Base-by-base conservation (phyloP, 2,329 filamentous ascomycete genomes). In the Cladosporium sp. region DNA sequence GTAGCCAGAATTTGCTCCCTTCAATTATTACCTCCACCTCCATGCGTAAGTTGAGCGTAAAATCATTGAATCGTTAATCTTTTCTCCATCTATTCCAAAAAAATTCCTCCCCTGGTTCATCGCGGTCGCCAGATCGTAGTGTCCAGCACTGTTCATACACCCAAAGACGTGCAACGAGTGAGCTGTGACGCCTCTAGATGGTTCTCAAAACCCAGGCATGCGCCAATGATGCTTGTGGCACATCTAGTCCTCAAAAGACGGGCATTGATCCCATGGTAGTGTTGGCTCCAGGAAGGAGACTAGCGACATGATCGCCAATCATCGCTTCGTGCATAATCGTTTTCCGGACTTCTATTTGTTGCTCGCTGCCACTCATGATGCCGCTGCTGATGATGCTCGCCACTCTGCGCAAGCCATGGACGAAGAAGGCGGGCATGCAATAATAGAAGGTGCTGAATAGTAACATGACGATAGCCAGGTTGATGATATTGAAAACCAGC, bases 361-460 rank as follows among this genome's bases (percentile, higher is more conserved):
- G 14, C 45, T 12, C 45, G 8, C 45, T 36, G 30, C 45, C n/a
- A 12, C 14, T 19, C 8, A 34, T 17, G n/a, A n/a, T 9, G 17
- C 25, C 25, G 25, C 1, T 20, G 28, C 30, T 5, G 17, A 34
- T 0, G 28, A 20, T 14, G 17, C 45, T 9, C 5, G 25, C 45
- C 2, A 50, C 9, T 5, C 25, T 19, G 45, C 28, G 34, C 6
- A 22, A 34, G 14, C 17, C 19, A 11, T 52, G 17, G 22, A 72
- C 69, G 20, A 77, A 75, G 62, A 51, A 40, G 5, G 20, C 7
- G 14, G 52, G 42, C 36, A 64, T 55, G 59, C 56, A 65, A 59
- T 63, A 68, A 51, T 63, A 65, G 17, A 67, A 20, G 7, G 42
- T 19, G 17, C 40, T 47, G 30, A 56, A 17, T 15, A 56, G 3